phyloP scores from a whole-genome alignment of 257 asterid species.

The Sherardia arvensis region DNA sequence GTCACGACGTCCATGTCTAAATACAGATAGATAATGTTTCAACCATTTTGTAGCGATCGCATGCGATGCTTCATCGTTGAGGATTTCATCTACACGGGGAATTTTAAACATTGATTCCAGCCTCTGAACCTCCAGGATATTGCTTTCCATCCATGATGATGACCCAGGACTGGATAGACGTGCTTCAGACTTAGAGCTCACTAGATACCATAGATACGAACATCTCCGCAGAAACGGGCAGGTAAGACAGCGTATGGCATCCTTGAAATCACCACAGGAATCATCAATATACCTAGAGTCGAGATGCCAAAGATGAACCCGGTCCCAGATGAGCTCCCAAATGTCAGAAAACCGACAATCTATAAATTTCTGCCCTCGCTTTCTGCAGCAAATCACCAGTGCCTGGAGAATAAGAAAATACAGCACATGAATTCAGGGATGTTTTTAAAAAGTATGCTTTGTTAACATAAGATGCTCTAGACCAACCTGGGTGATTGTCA shows the following conservation, averaged over 20 bases:
- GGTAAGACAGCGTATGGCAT: slow-evolving; percentile 56
- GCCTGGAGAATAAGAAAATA: slow-evolving; percentile 36
- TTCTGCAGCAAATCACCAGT: slow-evolving; percentile 33
- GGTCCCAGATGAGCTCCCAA: slow-evolving; percentile 33
- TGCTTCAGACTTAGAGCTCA: slow-evolving; percentile 41
- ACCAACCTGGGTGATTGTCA: slow-evolving; percentile 22
- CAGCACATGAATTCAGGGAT: background rate
- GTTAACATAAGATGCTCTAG: slow-evolving; percentile 4
- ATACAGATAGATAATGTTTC: slow-evolving; percentile 39
- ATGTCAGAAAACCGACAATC: slow-evolving; percentile 60
- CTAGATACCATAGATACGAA: slow-evolving; percentile 73
- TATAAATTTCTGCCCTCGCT: slow-evolving; percentile 24
- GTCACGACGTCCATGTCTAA: slow-evolving; percentile 30
- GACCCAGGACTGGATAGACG: slow-evolving; percentile 48
- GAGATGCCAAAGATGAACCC: slow-evolving; percentile 39
- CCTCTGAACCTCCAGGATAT: slow-evolving; percentile 45
- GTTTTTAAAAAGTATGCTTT: background rate
- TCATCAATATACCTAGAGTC: slow-evolving; percentile 38
- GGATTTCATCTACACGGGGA: slow-evolving; percentile 51
- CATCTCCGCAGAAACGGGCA: slow-evolving; percentile 82
- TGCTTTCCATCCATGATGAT: slow-evolving; percentile 31
- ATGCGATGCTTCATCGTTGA: slow-evolving; percentile 45
- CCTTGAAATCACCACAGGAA: slow-evolving; percentile 38
- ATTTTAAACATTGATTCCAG: slow-evolving; percentile 69
- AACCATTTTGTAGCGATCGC: slow-evolving; percentile 54